Percentiles rank a stretch among this genome's conserved stretches.
phyloP scores from a whole-genome alignment of 169 alveolate species.

The Cyclospora cayetanensis region DNA sequence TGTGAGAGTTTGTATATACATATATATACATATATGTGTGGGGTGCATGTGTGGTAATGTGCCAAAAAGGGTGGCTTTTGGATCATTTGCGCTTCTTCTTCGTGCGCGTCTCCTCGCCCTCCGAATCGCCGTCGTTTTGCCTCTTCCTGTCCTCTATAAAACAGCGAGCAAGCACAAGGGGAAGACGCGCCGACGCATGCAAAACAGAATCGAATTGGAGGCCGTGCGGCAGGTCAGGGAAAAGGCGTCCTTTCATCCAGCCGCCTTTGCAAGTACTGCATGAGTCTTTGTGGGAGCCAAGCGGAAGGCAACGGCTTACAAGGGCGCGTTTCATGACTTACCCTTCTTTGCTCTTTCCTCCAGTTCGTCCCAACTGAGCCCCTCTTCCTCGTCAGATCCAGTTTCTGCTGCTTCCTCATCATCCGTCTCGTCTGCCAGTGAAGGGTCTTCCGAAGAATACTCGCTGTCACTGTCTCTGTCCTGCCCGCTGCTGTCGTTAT shows the following conservation, averaged over 20 bases:
- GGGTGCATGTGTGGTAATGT: too few relatives aligned
- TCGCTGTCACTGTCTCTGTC: slow-evolving; percentile 20
- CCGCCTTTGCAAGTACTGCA: not conserved
- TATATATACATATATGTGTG: too few relatives aligned
- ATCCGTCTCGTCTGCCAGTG: slow-evolving; percentile 54
- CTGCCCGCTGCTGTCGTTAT: not conserved
- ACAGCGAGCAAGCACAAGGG: not conserved
- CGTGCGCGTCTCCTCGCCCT: slow-evolving; percentile 42
- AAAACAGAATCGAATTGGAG: not conserved
- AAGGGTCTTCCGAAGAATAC: not conserved
- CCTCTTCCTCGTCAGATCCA: slow-evolving; percentile 63
- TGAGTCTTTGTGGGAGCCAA: not conserved
- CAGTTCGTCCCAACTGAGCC: slow-evolving; percentile 71
- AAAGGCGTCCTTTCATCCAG: not conserved
- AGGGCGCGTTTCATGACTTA: not conserved
- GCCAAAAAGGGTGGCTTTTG: too few relatives aligned
- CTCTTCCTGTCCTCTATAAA: slow-evolving; percentile 50
- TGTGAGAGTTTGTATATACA: too few relatives aligned
- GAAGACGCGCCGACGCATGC: not conserved
- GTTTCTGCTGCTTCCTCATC: slow-evolving; percentile 59
- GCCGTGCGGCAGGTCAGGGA: too few relatives aligned
- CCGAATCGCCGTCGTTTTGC: slow-evolving; percentile 14
- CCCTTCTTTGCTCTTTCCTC: slow-evolving; percentile 66
- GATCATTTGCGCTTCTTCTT: slow-evolving; percentile 52
- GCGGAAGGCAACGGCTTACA: not conserved